A percentile compares a stretch with the other conserved stretches of the same genome.
phyloP scores from a whole-genome alignment of 352 stramenopile genomes.

The Thalassiosira livingstoniorum region DNA sequence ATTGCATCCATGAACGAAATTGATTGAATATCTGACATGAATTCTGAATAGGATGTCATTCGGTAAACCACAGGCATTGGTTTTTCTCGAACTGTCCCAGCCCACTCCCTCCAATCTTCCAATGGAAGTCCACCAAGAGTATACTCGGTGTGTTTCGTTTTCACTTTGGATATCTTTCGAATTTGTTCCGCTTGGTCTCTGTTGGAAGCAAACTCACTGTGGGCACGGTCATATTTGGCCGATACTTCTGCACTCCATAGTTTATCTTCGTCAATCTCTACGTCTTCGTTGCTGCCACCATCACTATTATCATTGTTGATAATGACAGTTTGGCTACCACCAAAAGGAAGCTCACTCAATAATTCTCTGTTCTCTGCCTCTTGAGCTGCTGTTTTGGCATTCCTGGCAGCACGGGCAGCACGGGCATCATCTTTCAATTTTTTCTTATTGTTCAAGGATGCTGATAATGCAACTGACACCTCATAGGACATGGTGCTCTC shows the following conservation, averaged over 20 bases:
- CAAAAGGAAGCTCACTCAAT: too few species aligned
- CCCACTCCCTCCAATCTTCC: slow-evolving; percentile 22
- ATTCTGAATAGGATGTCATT: background rate
- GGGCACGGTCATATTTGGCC: background rate
- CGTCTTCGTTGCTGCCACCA: too few species aligned
- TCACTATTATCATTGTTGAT: too few species aligned
- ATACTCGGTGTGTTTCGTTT: background rate
- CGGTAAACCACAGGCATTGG: slow-evolving; percentile 7
- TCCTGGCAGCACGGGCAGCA: too few species aligned
- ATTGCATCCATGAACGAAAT: slow-evolving; percentile 3
- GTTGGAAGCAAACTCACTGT: slow-evolving; percentile 15
- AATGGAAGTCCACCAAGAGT: slow-evolving; percentile 13
- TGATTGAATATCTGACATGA: background rate
- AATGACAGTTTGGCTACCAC: too few species aligned
- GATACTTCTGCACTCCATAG: background rate
- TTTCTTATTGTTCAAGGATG: too few species aligned
- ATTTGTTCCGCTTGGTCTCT: slow-evolving; percentile 1
- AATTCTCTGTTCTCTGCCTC: too few species aligned
- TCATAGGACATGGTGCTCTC: slow-evolving; percentile 15
- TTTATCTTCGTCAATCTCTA: slow-evolving; percentile 9
- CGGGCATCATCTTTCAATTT: too few species aligned
- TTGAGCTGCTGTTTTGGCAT: too few species aligned
- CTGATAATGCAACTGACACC: background rate
- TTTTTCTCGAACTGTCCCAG: background rate
- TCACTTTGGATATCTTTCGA: slow-evolving; percentile 11